phyloP scores from a whole-genome alignment of 2,329 filamentous ascomycete species.

The Fusarium hainanense region DNA sequence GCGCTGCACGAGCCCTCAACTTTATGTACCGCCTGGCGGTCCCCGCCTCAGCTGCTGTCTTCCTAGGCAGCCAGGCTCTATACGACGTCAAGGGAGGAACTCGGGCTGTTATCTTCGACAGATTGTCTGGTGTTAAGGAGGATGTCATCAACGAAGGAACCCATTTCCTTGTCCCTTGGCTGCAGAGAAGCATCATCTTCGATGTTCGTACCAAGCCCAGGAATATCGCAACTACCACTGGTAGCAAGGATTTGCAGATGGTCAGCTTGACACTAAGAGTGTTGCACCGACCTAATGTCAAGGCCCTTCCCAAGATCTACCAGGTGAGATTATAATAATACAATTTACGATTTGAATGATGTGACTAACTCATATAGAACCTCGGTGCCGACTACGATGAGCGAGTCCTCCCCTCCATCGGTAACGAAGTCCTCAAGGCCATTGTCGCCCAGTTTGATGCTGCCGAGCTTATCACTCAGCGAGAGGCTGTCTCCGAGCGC shows the following conservation, averaged over 20 bases:
- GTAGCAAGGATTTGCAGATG: conserved; percentile 99
- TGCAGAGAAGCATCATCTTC: conserved; percentile 94
- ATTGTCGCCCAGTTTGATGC: conserved; percentile 99
- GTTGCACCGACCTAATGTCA: conserved; percentile 92
- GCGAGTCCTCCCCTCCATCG: conserved; percentile 96
- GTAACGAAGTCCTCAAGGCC: conserved; percentile 98
- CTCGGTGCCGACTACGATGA: conserved; percentile 99
- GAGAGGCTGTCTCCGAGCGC: conserved; percentile 94
- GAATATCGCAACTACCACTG: conserved; percentile 97
- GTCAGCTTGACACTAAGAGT: conserved; percentile 97
- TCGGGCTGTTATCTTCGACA: conserved; percentile 97
- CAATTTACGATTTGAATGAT: background rate
- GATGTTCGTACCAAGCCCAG: conserved; percentile 97
- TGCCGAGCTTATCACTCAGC: conserved; percentile 97
- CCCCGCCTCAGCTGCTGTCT: conserved; percentile 75
- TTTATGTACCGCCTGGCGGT: conserved; percentile 76
- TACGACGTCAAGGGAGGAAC: conserved; percentile 98
- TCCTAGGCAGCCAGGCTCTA: conserved; percentile 79
- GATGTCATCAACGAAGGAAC: conserved; percentile 94
- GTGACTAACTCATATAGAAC: conserved; percentile 67
- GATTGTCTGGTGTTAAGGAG: conserved; percentile 91
- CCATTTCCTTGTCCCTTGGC: conserved; percentile 94
- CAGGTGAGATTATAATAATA: conserved; percentile 69
- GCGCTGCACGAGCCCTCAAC: conserved; percentile 68
- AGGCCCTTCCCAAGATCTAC: conserved; percentile 95